Evolutionary conservation across 2,329 filamentous ascomycete species (phyloP), one percentile per base, ranked within the genome.

Genomic region (Colletotrichum spaethianum): DNA sequence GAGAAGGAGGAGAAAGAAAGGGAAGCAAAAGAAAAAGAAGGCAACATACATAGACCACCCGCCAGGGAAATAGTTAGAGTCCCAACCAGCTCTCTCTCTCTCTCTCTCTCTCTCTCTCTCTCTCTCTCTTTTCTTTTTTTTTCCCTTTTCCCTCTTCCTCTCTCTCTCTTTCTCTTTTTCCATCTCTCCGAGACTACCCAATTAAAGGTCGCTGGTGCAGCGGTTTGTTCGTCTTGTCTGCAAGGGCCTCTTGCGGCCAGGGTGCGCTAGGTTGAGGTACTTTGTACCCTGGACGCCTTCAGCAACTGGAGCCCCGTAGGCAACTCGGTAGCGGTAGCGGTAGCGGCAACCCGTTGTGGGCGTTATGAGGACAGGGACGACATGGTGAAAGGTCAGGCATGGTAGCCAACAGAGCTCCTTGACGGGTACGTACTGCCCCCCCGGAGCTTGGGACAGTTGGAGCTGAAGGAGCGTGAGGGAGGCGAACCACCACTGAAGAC

Each of bases 171-270:
- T 52, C 26, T 52, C 48, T 52, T 23, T 33, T 28, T 42, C 56
- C 46, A 28, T 36, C 52, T 36, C 31, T 36, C 52, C 9, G 26
- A 20, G 23, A 28, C 46, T 26, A 40, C 33, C 60, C 60, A 63
- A 63, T 63, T 52, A 52, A 52, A 63, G 46, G 46, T 12, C 48
- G 60, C 26, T 26, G n/a, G 46, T 63, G 60, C 46, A 52, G 60
- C 60, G 9, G 60, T 52, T 68, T 71, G 69, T 65, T 42, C 44
- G 64, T 67, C 57, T 71, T 46, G 52, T 63, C 65, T 64, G 70
- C 69, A 72, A 69, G 70, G 65, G 65, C 70, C 70, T 72, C 65
- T 69, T 53, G 65, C 53, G 12, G 50, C 56, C 63, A 53, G 60
- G 59, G 44, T 67, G 52, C 66, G 64, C 64, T 67, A 67, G 40